Percentiles rank a stretch among this genome's conserved stretches.
Conservation (phyloP, 306 rosid genomes). For the Coriaria nepalensis region DNA sequence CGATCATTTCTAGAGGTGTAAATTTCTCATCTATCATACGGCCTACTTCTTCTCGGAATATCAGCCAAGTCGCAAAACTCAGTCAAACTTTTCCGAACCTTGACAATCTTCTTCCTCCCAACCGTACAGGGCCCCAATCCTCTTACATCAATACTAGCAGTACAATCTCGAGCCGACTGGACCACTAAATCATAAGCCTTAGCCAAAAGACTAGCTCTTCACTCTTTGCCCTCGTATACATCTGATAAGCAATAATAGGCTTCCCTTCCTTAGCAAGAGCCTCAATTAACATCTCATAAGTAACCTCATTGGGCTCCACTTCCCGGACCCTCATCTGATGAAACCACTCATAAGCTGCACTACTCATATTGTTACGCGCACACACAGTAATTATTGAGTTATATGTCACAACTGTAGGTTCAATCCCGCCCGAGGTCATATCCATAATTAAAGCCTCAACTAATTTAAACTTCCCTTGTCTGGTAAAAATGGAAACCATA, state of each 20-base stretch:
- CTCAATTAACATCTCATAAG: constrained; percentile 73
- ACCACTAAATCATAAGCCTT: constrained; percentile 62
- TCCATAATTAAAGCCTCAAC: constrained; percentile 61
- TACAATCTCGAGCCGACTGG: constrained; percentile 35
- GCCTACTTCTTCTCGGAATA: background rate
- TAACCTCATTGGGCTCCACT: constrained; percentile 56
- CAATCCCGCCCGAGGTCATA: constrained; percentile 53
- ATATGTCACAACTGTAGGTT: constrained; percentile 70
- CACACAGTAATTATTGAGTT: constrained; percentile 76
- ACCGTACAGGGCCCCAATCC: constrained; percentile 60
- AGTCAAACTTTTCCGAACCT: constrained; percentile 15
- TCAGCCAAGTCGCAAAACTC: background rate
- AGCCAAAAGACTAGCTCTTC: constrained; percentile 54
- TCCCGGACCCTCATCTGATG: constrained; percentile 62
- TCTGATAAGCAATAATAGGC: constrained; percentile 75
- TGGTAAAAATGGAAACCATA: constrained; percentile 79
- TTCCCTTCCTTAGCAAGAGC: constrained; percentile 81
- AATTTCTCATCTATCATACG: constrained; percentile 1
- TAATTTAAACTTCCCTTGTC: constrained; percentile 60
- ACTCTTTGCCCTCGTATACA: constrained; percentile 48
- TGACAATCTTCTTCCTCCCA: constrained; percentile 29
- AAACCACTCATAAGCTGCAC: constrained; percentile 89
- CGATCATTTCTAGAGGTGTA: background rate
- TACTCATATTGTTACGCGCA: constrained; percentile 47
- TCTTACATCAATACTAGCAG: constrained; percentile 39